These are phyloP conservation scores for Flaveria bidentis DNA, from an alignment of 129 eudicot species.

Conservation along the genomic window DNA sequence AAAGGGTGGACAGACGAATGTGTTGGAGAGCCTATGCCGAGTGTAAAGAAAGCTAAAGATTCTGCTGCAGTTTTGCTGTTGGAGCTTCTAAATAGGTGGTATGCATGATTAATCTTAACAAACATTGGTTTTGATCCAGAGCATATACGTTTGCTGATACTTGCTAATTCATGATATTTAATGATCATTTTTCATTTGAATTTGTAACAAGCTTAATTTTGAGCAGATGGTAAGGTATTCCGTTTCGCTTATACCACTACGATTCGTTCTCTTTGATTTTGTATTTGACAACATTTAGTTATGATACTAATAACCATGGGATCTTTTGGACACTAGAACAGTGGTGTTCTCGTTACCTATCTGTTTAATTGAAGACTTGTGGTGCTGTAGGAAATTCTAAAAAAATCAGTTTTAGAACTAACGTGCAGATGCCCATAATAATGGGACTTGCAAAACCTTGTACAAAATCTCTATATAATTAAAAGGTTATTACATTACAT, in stretches of 20 bases:
- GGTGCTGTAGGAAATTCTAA: no score
- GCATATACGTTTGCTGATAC: neutral
- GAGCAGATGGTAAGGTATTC: neutral
- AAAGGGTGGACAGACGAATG: constrained; percentile 98
- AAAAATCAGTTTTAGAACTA: no score
- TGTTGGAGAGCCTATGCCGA: constrained; percentile 96
- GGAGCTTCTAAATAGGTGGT: constrained; percentile 83
- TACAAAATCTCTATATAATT: no score
- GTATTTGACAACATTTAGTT: neutral
- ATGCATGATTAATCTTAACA: constrained; percentile 30
- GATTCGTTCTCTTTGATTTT: neutral
- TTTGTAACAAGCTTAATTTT: neutral
- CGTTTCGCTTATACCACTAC: neutral
- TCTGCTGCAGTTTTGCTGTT: constrained; percentile 96
- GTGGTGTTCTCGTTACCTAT: no score
- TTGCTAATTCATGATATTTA: constrained; percentile 3
- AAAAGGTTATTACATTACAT: no score
- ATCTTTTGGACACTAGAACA: no score
- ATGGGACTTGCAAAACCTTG: no score
- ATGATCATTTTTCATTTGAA: neutral
- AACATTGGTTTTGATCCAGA: neutral
- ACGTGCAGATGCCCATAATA: no score
- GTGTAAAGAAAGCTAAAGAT: constrained; percentile 99
- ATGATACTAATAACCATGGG: neutral
- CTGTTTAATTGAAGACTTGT: no score